phyloP scores from a whole-genome alignment of 1,284 basidiomycete species.

The Malassezia restricta region DNA sequence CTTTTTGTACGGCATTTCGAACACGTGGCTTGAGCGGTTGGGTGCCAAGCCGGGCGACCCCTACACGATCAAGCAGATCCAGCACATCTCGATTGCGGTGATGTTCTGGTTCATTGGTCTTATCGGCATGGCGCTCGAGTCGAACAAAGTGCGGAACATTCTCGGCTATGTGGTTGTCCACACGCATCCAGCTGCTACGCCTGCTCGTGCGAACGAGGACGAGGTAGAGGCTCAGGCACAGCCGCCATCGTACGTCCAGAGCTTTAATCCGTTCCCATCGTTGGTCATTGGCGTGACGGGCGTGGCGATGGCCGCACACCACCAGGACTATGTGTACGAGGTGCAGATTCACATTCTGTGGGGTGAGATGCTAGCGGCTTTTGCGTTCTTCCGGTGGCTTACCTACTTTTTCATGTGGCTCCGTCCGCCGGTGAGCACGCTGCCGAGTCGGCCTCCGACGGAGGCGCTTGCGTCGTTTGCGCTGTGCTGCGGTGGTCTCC shows the following conservation, averaged over 20 bases:
- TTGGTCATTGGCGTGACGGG: constrained; percentile 86
- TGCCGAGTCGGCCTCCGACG: constrained; percentile 85
- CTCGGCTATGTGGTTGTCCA: constrained; percentile 25
- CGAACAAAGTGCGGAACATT: constrained; percentile 48
- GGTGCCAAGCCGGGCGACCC: constrained; percentile 69
- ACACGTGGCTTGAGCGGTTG: constrained; percentile 91
- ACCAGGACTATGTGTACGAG: constrained; percentile 77
- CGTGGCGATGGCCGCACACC: constrained; percentile 87
- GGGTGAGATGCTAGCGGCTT: constrained; percentile 78
- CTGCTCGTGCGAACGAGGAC: constrained; percentile 10
- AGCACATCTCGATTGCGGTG: constrained; percentile 83
- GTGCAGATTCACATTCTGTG: constrained; percentile 71
- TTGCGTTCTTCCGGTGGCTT: constrained; percentile 62
- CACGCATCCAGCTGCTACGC: constrained; percentile 15
- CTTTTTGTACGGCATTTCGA: constrained; percentile 76
- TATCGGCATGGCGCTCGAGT: constrained; percentile 79
- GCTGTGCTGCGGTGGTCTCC: constrained; percentile 71
- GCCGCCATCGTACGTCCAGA: constrained; percentile 54
- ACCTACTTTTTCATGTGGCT: constrained; percentile 94
- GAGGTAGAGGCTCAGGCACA: constrained; percentile 22
- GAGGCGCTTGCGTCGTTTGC: constrained; percentile 80
- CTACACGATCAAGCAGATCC: constrained; percentile 80
- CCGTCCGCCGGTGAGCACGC: constrained; percentile 51
- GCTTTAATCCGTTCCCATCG: constrained; percentile 72
- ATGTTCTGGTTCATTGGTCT: constrained; percentile 95